Evolutionary conservation across 305 asterid species (phyloP).

Genomic region (Lippia alba): DNA sequence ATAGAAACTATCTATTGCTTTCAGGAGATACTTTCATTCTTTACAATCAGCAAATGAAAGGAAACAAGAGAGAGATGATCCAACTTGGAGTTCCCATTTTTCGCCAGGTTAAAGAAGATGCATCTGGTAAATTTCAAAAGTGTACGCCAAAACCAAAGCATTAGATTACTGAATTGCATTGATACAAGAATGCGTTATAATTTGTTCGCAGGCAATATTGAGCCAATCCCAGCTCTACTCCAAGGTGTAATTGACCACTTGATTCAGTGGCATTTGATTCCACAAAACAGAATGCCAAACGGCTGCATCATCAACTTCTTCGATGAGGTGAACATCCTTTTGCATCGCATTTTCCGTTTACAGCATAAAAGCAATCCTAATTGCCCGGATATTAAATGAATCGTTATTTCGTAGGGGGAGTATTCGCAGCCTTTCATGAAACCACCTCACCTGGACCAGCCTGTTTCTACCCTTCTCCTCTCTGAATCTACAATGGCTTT

Average conservation of each 20-base stretch:
- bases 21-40: constrained; percentile 77
- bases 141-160: constrained; percentile 38
- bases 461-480: constrained; percentile 69
- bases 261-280: constrained; percentile 66
- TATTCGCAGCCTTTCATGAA: constrained; percentile 81
- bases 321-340: constrained; percentile 59
- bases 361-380: no score
- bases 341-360: background rate
- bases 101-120: constrained; percentile 58
- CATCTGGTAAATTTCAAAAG: constrained; percentile 42
- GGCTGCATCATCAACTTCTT: constrained; percentile 82
- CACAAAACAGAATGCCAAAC: constrained; percentile 63
- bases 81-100: constrained; percentile 82
- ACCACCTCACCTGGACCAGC: constrained; percentile 90
- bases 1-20: background rate
- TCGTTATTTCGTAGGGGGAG: constrained; percentile 59
- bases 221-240: constrained; percentile 78
- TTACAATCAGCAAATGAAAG: constrained; percentile 74
- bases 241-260: constrained; percentile 65
- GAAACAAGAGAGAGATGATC: constrained; percentile 81
- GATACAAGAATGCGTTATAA: background rate
- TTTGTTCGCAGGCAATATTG: constrained; percentile 54
- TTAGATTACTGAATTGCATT: background rate
- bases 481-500: constrained; percentile 82
- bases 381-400: background rate